Percentiles rank a stretch among this genome's conserved stretches.
Conservation (phyloP, 441 rosid genomes). For the Daphne laureola region DNA sequence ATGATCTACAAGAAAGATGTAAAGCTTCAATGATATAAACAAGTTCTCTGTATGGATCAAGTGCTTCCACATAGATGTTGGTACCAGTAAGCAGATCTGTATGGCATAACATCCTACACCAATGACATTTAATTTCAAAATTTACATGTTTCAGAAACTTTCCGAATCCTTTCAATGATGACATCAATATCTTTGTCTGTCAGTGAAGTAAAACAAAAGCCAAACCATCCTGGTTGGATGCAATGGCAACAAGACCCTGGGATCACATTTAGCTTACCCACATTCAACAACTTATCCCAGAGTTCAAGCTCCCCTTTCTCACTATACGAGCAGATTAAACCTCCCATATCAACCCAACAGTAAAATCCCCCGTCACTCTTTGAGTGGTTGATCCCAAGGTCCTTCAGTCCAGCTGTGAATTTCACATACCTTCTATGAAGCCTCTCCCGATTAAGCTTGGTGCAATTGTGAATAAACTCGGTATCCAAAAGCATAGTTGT, state of each 20-base stretch:
- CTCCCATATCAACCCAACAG: conserved; percentile 91
- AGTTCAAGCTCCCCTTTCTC: conserved; percentile 90
- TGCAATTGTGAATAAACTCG: conserved; percentile 31
- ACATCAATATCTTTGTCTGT: conserved; percentile 49
- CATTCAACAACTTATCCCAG: conserved; percentile 71
- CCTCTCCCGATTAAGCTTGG: conserved; percentile 41
- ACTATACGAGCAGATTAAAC: conserved; percentile 55
- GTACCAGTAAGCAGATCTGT: neutral
- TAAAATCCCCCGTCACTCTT: conserved; percentile 55
- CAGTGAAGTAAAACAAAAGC: conserved; percentile 61
- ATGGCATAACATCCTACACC: conserved; percentile 13
- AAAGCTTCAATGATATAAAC: too few species aligned
- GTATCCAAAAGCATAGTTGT: conserved; percentile 50
- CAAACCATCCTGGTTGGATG: conserved; percentile 93
- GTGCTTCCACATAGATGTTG: too few species aligned
- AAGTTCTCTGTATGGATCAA: too few species aligned
- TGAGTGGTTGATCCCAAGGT: conserved; percentile 48
- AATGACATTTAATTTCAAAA: conserved; percentile 35
- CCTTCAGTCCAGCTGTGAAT: conserved; percentile 50
- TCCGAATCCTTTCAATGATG: conserved; percentile 52
- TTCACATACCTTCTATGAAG: conserved; percentile 28
- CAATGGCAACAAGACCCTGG: conserved; percentile 91
- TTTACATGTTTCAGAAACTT: conserved; percentile 53
- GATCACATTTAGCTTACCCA: conserved; percentile 58
- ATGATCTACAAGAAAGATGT: too few species aligned